phyloP scores from a whole-genome alignment of 1,284 basidiomycete species.

The Prillingera fragicola region DNA sequence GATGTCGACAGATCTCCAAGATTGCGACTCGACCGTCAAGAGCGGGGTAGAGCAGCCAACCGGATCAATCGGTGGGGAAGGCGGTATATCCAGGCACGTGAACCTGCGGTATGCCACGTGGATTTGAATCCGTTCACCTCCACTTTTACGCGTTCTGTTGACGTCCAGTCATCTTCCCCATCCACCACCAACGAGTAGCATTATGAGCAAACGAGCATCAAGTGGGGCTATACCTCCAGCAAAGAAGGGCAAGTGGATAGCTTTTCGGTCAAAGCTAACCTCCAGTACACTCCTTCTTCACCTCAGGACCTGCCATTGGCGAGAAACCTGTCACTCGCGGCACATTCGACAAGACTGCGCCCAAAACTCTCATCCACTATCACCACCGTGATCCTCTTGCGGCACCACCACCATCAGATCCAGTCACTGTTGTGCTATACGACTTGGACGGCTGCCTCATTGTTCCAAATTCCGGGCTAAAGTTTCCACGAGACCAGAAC shows the following conservation, averaged over 20 bases:
- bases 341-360: conserved; percentile 18
- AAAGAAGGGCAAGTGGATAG: conserved; percentile 9
- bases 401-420: conserved; percentile 11
- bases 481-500: conserved; percentile 50
- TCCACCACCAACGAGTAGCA: background rate
- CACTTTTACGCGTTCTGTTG: no score
- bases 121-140: no score
- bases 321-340: background rate
- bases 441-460: conserved; percentile 87
- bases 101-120: no score
- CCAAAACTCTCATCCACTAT: conserved; percentile 38
- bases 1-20: no score
- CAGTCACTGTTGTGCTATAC: conserved; percentile 65
- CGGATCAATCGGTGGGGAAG: no score
- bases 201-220: conserved; percentile 3
- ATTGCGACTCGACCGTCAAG: no score
- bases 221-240: conserved; percentile 4
- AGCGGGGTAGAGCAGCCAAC: no score
- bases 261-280: background rate
- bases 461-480: conserved; percentile 54
- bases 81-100: no score
- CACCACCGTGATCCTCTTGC: conserved; percentile 40
- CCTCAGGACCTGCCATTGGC: background rate
- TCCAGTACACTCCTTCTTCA: conserved; percentile 17
- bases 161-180: no score